Evolutionary conservation across 768 basidiomycete genomes (phyloP).

Genomic region (Hypholoma sublateritium): DNA sequence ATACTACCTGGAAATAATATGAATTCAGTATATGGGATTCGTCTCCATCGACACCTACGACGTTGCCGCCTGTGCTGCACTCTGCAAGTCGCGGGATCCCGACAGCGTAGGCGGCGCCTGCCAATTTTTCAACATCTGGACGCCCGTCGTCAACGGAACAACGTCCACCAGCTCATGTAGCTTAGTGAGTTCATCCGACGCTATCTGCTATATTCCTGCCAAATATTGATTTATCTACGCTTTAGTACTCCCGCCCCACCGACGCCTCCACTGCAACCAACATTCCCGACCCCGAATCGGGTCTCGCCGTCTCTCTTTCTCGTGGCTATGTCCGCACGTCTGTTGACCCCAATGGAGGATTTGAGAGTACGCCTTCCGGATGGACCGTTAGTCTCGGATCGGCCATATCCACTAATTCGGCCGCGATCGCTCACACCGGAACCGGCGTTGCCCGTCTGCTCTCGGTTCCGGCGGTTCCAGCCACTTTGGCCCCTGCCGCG

Average conservation of each 20-base stretch:
- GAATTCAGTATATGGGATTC: neutral
- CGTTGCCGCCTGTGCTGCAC: neutral
- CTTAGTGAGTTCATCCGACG: neutral
- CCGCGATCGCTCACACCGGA: neutral
- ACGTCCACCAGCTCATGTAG: neutral
- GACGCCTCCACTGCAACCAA: neutral
- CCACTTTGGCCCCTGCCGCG: neutral
- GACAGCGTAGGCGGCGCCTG: neutral
- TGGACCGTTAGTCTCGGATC: neutral
- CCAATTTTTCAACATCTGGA: constrained; percentile 1
- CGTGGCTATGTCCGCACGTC: neutral
- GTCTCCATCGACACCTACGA: neutral
- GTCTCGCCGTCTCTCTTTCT: neutral
- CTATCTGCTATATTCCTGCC: neutral
- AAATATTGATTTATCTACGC: neutral
- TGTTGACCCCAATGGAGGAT: neutral
- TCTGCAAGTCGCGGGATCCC: neutral
- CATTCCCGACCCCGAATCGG: neutral
- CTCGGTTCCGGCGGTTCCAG: neutral
- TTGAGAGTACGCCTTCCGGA: neutral
- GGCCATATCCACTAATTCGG: neutral
- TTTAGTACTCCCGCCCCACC: neutral
- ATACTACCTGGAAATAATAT: neutral
- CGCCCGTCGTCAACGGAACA: neutral
- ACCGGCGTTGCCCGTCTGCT: neutral